Evolutionary conservation across 2,329 filamentous ascomycete genomes (phyloP).

Genomic region (Cercospora sp.): DNA sequence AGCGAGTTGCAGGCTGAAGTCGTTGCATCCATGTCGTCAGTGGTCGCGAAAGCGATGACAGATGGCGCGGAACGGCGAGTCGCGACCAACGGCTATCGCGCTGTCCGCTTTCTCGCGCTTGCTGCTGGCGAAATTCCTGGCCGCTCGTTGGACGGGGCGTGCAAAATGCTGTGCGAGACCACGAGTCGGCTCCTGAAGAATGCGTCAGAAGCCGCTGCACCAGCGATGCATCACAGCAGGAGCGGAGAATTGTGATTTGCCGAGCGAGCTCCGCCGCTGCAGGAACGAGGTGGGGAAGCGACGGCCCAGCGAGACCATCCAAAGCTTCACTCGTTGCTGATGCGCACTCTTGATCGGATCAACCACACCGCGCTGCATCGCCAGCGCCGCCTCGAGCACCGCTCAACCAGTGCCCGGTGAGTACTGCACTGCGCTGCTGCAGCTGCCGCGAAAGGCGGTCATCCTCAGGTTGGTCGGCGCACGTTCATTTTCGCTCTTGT

Average conservation of each 20-base stretch:
- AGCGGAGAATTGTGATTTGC: slow-evolving; percentile 1
- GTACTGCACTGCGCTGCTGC: neutral
- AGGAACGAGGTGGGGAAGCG: slow-evolving; percentile 6
- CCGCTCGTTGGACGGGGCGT: slow-evolving; percentile 1
- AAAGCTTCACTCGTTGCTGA: neutral
- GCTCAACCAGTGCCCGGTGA: neutral
- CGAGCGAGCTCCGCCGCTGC: neutral
- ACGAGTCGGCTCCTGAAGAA: slow-evolving; percentile 12
- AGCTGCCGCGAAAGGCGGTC: neutral
- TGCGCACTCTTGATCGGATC: neutral
- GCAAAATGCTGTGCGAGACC: neutral
- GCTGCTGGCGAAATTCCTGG: neutral
- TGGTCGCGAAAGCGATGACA: neutral
- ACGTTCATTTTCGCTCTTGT: neutral
- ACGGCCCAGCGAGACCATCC: neutral
- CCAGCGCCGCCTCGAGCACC: neutral
- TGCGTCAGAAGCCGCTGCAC: slow-evolving; percentile 8
- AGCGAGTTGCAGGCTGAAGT: neutral
- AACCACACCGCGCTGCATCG: neutral
- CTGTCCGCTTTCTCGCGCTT: neutral
- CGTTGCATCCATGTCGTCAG: neutral
- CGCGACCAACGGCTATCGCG: neutral
- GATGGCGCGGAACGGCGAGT: neutral
- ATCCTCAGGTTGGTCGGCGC: neutral
- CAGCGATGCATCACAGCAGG: neutral